Conservation (phyloP, 2,329 filamentous ascomycete species). For the Fusarium sp. region DNA sequence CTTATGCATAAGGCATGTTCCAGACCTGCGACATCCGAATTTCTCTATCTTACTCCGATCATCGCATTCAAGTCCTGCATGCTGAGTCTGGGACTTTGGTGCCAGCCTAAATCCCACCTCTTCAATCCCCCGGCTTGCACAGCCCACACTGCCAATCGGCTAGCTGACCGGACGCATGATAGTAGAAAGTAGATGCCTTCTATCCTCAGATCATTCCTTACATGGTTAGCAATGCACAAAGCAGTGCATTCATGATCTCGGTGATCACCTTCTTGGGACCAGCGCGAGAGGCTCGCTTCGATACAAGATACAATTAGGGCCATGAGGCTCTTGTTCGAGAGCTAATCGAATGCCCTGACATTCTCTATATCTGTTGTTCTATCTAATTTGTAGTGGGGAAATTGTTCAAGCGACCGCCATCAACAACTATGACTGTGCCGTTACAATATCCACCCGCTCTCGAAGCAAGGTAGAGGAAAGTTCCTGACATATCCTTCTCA, state of each 20-base stretch:
- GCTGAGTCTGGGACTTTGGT: neutral
- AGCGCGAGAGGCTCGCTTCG: neutral
- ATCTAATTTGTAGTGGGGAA: slow-evolving; percentile 30
- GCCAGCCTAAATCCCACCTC: neutral
- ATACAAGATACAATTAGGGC: neutral
- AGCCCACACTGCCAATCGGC: no score
- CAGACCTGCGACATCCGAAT: neutral
- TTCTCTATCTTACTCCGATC: neutral
- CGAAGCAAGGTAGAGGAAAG: slow-evolving; percentile 31
- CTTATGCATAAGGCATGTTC: neutral
- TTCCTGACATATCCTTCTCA: slow-evolving; percentile 34
- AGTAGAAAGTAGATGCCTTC: neutral
- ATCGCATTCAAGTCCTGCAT: neutral
- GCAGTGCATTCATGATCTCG: neutral
- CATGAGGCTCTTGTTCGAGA: neutral
- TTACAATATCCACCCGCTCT: slow-evolving; percentile 36
- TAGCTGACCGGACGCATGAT: neutral
- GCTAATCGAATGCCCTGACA: no score
- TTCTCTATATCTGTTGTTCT: neutral
- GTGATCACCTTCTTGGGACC: neutral
- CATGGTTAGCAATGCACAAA: neutral
- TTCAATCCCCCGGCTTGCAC: neutral
- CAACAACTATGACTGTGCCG: slow-evolving; percentile 29
- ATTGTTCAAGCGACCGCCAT: slow-evolving; percentile 31
- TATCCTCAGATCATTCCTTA: neutral